Evolutionary conservation across 768 basidiomycete species (phyloP).

Genomic region (Collybia nuda): DNA sequence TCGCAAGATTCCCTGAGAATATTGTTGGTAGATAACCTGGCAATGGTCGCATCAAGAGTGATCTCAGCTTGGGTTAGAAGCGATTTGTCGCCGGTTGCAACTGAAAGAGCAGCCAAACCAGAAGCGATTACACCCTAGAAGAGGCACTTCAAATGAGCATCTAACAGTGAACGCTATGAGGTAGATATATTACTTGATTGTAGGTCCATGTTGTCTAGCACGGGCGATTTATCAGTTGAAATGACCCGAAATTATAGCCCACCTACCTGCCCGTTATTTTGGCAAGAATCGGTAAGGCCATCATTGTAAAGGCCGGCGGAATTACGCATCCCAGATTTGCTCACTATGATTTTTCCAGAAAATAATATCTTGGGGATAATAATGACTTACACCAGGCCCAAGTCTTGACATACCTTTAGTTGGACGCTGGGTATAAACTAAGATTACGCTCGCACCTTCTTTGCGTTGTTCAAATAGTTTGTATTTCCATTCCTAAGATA

Average conservation of each 20-base stretch:
- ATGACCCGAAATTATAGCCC: background rate
- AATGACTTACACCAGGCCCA: slow-evolving; percentile 35
- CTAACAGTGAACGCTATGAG: too few species aligned
- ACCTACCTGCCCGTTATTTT: slow-evolving; percentile 43
- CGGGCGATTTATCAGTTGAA: background rate
- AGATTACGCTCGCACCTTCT: slow-evolving; percentile 29
- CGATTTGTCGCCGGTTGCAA: slow-evolving; percentile 34
- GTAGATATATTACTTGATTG: slow-evolving; percentile 41
- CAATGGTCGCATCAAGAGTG: slow-evolving; percentile 51
- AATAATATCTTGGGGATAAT: background rate
- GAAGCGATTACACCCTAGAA: slow-evolving; percentile 55
- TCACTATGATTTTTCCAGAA: slow-evolving; percentile 27
- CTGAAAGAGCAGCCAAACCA: slow-evolving; percentile 46
- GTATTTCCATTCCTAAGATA: slow-evolving; percentile 36
- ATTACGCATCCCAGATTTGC: slow-evolving; percentile 44
- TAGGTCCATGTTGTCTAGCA: slow-evolving; percentile 57
- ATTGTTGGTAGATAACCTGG: slow-evolving; percentile 32
- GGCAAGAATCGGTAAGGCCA: slow-evolving; percentile 34
- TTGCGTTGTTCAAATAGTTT: slow-evolving; percentile 47
- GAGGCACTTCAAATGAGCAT: background rate
- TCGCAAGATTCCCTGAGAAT: slow-evolving; percentile 57
- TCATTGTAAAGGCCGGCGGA: slow-evolving; percentile 45
- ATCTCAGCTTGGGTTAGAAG: slow-evolving; percentile 49
- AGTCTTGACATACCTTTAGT: slow-evolving; percentile 15
- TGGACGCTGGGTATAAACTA: background rate